Conservation (phyloP, 1,284 basidiomycete species). For the Anthracocystis setariae region DNA sequence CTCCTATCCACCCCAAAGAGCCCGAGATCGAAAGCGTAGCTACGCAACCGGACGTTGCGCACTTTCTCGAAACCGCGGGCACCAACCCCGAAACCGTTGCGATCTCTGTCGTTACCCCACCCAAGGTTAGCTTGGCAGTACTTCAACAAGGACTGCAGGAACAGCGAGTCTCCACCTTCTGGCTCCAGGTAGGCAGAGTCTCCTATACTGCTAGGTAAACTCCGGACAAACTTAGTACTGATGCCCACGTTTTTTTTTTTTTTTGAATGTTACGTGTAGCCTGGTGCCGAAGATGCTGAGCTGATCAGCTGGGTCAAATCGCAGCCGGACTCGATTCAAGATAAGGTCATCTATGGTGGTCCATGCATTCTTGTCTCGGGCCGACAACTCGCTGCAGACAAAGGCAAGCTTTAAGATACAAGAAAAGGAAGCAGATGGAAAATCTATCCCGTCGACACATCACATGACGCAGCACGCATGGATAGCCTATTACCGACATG, state of each 20-base stretch:
- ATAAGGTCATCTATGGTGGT: slow-evolving; percentile 59
- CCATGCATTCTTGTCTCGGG: slow-evolving; percentile 64
- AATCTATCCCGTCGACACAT: neutral
- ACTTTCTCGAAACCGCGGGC: slow-evolving; percentile 22
- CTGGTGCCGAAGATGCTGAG: slow-evolving; percentile 57
- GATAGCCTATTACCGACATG: too few relatives aligned
- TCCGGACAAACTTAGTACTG: neutral
- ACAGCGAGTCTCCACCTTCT: slow-evolving; percentile 51
- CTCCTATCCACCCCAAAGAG: slow-evolving; percentile 62
- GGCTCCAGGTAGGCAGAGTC: slow-evolving; percentile 54
- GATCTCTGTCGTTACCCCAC: slow-evolving; percentile 64
- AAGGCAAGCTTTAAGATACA: slow-evolving; percentile 55
- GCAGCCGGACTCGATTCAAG: slow-evolving; percentile 50
- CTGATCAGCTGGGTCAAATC: slow-evolving; percentile 56
- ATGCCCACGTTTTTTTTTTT: neutral
- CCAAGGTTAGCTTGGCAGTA: slow-evolving; percentile 53
- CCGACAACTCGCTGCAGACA: slow-evolving; percentile 53
- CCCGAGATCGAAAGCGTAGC: slow-evolving; percentile 46
- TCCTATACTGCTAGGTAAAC: neutral
- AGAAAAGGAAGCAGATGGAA: neutral
- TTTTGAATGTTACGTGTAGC: slow-evolving; percentile 11
- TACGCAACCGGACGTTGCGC: slow-evolving; percentile 28
- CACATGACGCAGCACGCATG: too few relatives aligned
- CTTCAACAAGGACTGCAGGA: slow-evolving; percentile 52
- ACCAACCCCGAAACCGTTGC: slow-evolving; percentile 40